phyloP scores from a whole-genome alignment of 176 grass and related monocot species.

The Oryza nivara region DNA sequence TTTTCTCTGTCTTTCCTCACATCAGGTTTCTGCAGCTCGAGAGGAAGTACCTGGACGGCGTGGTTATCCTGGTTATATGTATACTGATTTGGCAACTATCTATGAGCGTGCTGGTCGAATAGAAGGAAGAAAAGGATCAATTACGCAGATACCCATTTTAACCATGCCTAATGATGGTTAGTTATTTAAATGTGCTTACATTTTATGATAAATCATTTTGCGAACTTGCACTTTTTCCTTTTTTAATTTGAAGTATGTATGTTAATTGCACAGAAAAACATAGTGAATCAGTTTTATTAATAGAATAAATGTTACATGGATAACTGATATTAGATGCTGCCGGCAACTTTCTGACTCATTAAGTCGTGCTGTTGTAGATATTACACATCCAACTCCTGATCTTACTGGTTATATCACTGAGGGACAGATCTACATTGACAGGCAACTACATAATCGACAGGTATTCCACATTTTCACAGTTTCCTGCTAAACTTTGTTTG shows the following conservation, averaged over 20 bases:
- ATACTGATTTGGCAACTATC: constrained; percentile 82
- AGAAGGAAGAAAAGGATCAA: constrained; percentile 82
- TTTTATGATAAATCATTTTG: constrained; percentile 26
- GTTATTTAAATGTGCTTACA: constrained; percentile 13
- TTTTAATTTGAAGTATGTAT: neutral
- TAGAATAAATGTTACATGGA: neutral
- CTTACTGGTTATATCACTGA: constrained; percentile 84
- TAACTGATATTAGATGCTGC: neutral
- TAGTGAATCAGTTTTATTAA: neutral
- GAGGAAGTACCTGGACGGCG: constrained; percentile 87
- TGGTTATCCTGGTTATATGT: constrained; percentile 89
- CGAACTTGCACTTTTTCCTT: neutral
- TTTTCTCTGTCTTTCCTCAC: neutral
- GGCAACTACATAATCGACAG: constrained; percentile 78
- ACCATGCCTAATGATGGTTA: constrained; percentile 91
- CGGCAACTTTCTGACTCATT: neutral
- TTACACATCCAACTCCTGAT: constrained; percentile 85
- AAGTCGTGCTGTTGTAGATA: constrained; percentile 54
- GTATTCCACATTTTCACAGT: constrained; percentile 9
- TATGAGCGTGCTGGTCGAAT: constrained; percentile 88
- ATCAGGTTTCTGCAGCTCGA: constrained; percentile 77
- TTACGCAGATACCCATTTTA: constrained; percentile 85
- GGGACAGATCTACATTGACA: constrained; percentile 86
- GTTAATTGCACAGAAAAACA: neutral
- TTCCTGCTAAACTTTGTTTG: neutral